These are phyloP conservation scores for Fusarium sp. DNA, from an alignment of 2,329 filamentous ascomycete genomes.

Conservation along the genomic window DNA sequence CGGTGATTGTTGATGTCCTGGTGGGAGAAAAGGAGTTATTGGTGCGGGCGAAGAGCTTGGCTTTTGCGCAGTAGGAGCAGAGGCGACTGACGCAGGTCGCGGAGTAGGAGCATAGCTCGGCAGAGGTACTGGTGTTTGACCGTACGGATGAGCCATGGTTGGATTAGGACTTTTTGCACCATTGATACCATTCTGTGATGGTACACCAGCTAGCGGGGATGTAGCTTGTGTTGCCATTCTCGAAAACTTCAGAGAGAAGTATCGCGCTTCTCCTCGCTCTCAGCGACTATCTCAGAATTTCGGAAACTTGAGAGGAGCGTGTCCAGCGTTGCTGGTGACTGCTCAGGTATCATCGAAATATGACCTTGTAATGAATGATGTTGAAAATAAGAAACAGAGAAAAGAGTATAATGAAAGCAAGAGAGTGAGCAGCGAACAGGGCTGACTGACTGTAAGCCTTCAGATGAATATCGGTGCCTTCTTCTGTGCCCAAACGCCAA, in stretches of 20 bases:
- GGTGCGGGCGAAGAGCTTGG: not conserved
- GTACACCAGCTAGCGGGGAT: not conserved
- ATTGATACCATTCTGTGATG: conserved; percentile 8
- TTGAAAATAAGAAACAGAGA: not conserved
- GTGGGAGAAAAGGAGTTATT: conserved; percentile 3
- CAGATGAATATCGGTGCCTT: not conserved
- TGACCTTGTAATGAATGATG: not conserved
- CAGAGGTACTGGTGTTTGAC: conserved; percentile 16
- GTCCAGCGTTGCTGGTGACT: not conserved
- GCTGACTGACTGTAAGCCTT: not conserved
- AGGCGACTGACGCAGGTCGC: no score
- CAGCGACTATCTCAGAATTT: not conserved
- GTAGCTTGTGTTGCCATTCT: conserved; percentile 20
- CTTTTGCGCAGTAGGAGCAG: not conserved
- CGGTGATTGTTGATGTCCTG: conserved; percentile 14
- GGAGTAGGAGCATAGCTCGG: conserved; percentile 4
- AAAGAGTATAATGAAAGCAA: not conserved
- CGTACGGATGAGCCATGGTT: not conserved
- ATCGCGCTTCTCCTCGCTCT: conserved; percentile 4
- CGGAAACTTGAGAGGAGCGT: conserved; percentile 11
- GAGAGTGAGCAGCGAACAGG: not conserved
- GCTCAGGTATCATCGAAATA: not conserved
- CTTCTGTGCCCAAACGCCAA: not conserved
- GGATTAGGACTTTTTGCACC: conserved; percentile 6
- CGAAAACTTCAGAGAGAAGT: not conserved